phyloP scores from a whole-genome alignment of 257 asterid species.

The Solanum ossicruentum region DNA sequence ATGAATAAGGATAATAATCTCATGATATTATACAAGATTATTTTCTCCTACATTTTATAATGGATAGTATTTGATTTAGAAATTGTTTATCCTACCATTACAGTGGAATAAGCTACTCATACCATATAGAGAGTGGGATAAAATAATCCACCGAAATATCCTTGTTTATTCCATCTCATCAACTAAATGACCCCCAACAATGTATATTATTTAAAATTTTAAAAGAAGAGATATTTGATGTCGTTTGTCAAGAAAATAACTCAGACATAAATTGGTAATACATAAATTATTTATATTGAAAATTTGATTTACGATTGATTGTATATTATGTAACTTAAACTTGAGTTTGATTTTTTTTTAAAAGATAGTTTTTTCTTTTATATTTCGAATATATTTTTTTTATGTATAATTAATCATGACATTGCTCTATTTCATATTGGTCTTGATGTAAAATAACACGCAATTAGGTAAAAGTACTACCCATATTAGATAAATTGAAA shows the following conservation, averaged over 20 bases:
- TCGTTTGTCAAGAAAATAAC: neutral
- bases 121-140: neutral
- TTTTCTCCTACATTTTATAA: too few species aligned
- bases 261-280: neutral
- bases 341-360: neutral
- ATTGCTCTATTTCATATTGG: neutral
- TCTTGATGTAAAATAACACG: neutral
- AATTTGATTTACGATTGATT: neutral
- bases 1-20: too few species aligned
- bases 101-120: neutral
- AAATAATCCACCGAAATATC: neutral
- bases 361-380: neutral
- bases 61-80: neutral
- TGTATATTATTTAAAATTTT: neutral
- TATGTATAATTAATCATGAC: neutral
- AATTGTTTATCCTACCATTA: neutral
- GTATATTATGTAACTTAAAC: neutral
- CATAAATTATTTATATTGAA: neutral
- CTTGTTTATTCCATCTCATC: neutral
- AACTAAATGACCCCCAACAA: neutral
- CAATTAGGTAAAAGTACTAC: neutral
- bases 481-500: neutral
- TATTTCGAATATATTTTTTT: neutral
- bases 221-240: neutral
- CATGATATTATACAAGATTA: too few species aligned